Percentiles rank a stretch among this genome's conserved stretches.
phyloP scores from a whole-genome alignment of 208 protist species.

The Kentomonas sorsogonicus region DNA sequence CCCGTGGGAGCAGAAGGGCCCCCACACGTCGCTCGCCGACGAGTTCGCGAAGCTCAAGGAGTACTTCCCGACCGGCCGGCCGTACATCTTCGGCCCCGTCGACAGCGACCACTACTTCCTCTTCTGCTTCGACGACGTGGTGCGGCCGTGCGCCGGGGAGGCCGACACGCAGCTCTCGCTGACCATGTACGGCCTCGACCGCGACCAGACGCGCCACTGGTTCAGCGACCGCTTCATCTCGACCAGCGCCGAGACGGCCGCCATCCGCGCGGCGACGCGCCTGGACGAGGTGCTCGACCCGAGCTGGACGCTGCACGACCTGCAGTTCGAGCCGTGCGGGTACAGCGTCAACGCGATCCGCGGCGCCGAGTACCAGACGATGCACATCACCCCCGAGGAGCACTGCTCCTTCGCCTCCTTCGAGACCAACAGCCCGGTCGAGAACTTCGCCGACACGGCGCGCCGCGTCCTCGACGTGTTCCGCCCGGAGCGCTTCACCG shows the following conservation, averaged over 20 bases:
- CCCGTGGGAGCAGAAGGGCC: constrained; percentile 86
- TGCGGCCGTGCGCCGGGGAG: constrained; percentile 39
- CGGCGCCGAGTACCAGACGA: constrained; percentile 88
- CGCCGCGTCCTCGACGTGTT: constrained; percentile 68
- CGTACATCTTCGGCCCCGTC: constrained; percentile 88
- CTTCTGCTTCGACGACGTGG: constrained; percentile 87
- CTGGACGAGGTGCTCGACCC: constrained; percentile 70
- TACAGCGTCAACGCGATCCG: constrained; percentile 93
- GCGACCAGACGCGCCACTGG: constrained; percentile 73
- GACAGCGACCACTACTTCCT: constrained; percentile 92
- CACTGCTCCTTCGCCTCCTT: constrained; percentile 92
- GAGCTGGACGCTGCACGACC: constrained; percentile 78
- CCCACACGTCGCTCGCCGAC: constrained; percentile 74
- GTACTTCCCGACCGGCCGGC: constrained; percentile 75
- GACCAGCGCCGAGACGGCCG: constrained; percentile 55
- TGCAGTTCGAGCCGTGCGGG: constrained; percentile 92
- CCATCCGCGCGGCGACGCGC: constrained; percentile 57
- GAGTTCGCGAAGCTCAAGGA: constrained; percentile 76
- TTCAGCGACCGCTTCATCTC: constrained; percentile 72
- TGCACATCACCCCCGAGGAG: constrained; percentile 94
- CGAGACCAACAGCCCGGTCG: constrained; percentile 86
- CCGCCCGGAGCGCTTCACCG: constrained; percentile 73
- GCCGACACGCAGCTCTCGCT: constrained; percentile 83
- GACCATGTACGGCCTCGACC: constrained; percentile 90
- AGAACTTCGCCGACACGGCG: constrained; percentile 60